Evolutionary conservation across 225 moss, liverwort and hornwort species (phyloP).

Genomic region (Bryum argenteum): DNA sequence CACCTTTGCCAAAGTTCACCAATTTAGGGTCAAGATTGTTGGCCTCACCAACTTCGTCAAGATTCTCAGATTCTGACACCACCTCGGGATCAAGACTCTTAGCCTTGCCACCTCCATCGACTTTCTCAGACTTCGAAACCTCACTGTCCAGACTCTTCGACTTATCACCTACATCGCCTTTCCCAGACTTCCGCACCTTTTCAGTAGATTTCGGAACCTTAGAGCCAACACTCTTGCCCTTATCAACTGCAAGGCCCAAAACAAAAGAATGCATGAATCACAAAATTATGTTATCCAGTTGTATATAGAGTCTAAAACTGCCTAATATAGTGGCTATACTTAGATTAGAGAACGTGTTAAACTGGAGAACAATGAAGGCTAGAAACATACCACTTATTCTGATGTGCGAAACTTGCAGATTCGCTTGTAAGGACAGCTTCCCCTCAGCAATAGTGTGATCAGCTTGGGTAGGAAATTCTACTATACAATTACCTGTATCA

Average conservation of each 20-base stretch:
- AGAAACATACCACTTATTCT: slow-evolving; percentile 36
- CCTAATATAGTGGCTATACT: too few species aligned
- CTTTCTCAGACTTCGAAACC: too few species aligned
- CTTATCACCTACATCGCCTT: slow-evolving; percentile 37
- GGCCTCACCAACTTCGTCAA: too few species aligned
- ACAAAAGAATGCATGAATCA: neutral
- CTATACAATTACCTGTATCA: slow-evolving; percentile 46
- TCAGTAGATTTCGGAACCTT: too few species aligned
- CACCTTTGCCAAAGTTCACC: too few species aligned
- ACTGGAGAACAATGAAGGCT: neutral
- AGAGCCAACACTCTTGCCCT: too few species aligned
- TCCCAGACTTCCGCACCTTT: too few species aligned
- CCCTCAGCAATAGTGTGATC: slow-evolving; percentile 36
- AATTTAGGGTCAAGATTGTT: too few species aligned
- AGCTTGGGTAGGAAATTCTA: slow-evolving; percentile 45
- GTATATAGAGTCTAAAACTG: too few species aligned
- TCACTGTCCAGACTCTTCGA: neutral
- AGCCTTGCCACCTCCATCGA: too few species aligned
- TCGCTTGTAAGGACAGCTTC: slow-evolving; percentile 38
- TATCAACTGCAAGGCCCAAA: neutral
- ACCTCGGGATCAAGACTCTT: too few species aligned
- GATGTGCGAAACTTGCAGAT: slow-evolving; percentile 30
- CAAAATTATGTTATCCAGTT: neutral
- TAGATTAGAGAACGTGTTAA: neutral
- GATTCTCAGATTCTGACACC: too few species aligned